These are phyloP conservation scores for Penicillium freii DNA, from an alignment of 2,329 filamentous ascomycete species.

Conservation along the genomic window DNA sequence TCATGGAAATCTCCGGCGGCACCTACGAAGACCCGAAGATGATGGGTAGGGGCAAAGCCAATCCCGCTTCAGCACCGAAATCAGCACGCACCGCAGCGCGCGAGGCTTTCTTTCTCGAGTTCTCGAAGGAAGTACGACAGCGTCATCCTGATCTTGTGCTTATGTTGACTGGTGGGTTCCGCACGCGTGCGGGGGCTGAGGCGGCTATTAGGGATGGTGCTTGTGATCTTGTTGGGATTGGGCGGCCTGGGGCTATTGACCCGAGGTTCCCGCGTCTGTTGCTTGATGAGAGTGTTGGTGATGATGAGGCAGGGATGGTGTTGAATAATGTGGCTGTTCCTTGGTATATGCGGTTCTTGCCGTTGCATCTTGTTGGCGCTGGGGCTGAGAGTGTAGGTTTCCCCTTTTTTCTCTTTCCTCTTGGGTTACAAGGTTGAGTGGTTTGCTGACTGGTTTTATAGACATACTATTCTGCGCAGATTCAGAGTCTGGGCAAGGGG, in stretches of 20 bases:
- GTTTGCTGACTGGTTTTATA: constrained; percentile 14
- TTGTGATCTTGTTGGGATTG: constrained; percentile 53
- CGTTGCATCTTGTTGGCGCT: constrained; percentile 28
- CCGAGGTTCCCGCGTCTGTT: constrained; percentile 41
- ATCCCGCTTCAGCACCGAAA: constrained; percentile 25
- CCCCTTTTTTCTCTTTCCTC: neutral
- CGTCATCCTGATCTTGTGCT: constrained; percentile 48
- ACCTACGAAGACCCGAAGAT: constrained; percentile 55
- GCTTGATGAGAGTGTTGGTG: constrained; percentile 30
- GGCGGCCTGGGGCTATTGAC: constrained; percentile 47
- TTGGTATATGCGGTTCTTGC: constrained; percentile 24
- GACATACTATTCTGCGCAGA: constrained; percentile 22
- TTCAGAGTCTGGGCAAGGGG: constrained; percentile 20
- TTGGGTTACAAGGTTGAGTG: too few species aligned
- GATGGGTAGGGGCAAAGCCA: constrained; percentile 27
- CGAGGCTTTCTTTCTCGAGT: constrained; percentile 69
- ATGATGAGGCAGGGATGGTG: constrained; percentile 25
- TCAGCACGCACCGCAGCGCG: constrained; percentile 52
- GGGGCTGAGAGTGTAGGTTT: constrained; percentile 33
- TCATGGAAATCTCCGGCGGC: constrained; percentile 67
- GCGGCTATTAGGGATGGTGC: constrained; percentile 47
- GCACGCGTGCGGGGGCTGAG: constrained; percentile 52
- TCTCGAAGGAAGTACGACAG: constrained; percentile 54
- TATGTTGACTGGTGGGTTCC: constrained; percentile 64
- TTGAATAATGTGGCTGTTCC: constrained; percentile 28